Conservation (phyloP, 345 rosid genomes). For the Pistacia integerrima region DNA sequence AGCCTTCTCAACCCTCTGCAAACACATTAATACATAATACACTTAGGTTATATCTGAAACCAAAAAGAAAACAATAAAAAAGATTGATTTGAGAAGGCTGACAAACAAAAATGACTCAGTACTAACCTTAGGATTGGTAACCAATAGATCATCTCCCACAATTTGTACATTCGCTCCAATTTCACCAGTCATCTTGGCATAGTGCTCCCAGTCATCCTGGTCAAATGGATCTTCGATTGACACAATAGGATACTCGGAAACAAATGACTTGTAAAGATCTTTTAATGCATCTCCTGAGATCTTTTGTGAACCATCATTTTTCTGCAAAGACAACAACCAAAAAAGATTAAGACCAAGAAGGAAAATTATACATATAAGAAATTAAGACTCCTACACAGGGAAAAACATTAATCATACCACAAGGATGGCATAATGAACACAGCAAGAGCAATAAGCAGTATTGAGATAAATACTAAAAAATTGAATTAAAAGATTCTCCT, state of each 20-base stretch:
- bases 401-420: neutral
- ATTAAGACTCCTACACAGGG: neutral
- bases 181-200: conserved; percentile 76
- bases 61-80: neutral
- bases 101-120: neutral
- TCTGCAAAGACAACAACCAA: conserved; percentile 38
- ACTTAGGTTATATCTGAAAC: neutral
- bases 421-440: neutral
- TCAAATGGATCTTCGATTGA: conserved; percentile 98
- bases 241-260: conserved; percentile 84
- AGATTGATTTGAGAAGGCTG: neutral
- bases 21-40: neutral
- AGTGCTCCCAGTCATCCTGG: conserved; percentile 97
- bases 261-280: conserved; percentile 87
- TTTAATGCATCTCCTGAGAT: conserved; percentile 85
- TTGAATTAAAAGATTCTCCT: neutral
- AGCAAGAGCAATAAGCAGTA: neutral
- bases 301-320: conserved; percentile 83
- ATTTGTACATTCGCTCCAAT: conserved; percentile 79
- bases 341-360: neutral
- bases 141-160: conserved; percentile 97
- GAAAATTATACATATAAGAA: neutral
- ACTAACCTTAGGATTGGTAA: conserved; percentile 92
- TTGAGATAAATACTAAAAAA: too few relatives aligned
- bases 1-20: conserved; percentile 92